These are phyloP conservation scores for Penicillium arizonense DNA, from an alignment of 495 filamentous ascomycete genomes.

Conservation along the genomic window DNA sequence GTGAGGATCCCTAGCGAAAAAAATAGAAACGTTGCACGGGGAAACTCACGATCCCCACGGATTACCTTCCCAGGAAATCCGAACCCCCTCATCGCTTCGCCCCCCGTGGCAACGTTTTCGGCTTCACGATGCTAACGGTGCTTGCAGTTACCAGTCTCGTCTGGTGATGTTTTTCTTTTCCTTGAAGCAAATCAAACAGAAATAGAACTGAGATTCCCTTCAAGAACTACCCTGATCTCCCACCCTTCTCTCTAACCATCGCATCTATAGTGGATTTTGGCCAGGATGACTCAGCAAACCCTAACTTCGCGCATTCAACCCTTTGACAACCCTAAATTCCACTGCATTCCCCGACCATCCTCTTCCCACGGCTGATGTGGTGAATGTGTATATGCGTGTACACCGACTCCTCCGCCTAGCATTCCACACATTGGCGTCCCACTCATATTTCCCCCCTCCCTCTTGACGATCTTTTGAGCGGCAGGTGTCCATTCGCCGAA, in stretches of 20 bases:
- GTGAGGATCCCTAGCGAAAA: neutral
- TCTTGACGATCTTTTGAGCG: constrained; percentile 8
- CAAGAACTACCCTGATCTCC: too few relatives aligned
- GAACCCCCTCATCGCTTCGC: constrained; percentile 17
- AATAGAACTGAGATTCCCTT: too few relatives aligned
- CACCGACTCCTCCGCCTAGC: constrained; percentile 8
- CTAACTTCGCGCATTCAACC: neutral
- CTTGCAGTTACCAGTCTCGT: neutral
- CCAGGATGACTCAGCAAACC: constrained; percentile 3
- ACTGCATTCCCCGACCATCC: neutral
- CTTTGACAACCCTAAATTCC: neutral
- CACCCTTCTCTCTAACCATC: neutral
- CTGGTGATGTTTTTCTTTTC: neutral
- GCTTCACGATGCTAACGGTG: neutral
- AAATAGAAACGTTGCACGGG: constrained; percentile 21
- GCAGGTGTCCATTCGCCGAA: constrained; percentile 1
- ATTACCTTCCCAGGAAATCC: constrained; percentile 29
- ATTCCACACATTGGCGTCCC: constrained; percentile 3
- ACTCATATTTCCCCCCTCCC: constrained; percentile 5
- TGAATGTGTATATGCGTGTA: neutral
- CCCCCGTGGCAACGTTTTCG: neutral
- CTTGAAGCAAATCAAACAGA: too few relatives aligned
- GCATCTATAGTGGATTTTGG: neutral
- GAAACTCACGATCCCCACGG: constrained; percentile 30
- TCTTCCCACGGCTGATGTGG: neutral